Evolutionary conservation across 2,329 filamentous ascomycete genomes (phyloP), one percentile per base, ranked within the genome.

Genomic region (Ambrosiella cleistominuta): DNA sequence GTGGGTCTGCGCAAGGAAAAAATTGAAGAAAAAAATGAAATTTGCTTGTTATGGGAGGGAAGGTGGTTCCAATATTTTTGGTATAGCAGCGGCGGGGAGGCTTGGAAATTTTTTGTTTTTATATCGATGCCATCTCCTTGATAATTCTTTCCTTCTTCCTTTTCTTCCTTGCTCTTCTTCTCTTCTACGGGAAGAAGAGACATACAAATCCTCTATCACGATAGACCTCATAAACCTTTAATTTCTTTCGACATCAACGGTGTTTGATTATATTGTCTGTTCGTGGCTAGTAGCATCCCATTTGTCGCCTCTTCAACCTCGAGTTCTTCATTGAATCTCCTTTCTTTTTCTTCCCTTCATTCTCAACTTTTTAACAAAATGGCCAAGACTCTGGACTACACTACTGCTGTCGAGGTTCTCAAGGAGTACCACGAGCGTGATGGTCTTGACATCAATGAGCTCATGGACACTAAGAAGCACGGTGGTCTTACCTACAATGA

Each of bases 401-500:
- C 77, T 68, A 84, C 77, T 68, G 93, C 91, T 63, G 74, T 90
- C 63, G 84, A 94, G 68, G 74, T 90, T 64, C 79, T 97, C 70
- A 79, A 86, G 70, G 81, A 91, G 68, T 96, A 95, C 72, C 70
- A 83, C 64, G 77, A 78, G 69, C 78, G 75, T 65, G 93, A 98
- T 81, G 93, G 93, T 61, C 84, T 98, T 66, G 82, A 88, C 69
- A 81, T 94, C 67, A 77, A 88, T 68, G 83, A 88, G 63, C 79
- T 98, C 66, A 82, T 97, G 70, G 86, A 98, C 75, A 90, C 91
- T 64, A 85, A 86, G 75, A 85, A 84, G 72, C 87, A 90, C 68
- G 93, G 93, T 62, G 93, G 93, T 67, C 78, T 98, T 68, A 97
- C 91, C 61, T 98, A 96, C 80, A 98, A 98, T 73, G 93, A 98